phyloP scores from a whole-genome alignment of 1,139 yeast genomes.

The Yamadazyma blattariae region DNA sequence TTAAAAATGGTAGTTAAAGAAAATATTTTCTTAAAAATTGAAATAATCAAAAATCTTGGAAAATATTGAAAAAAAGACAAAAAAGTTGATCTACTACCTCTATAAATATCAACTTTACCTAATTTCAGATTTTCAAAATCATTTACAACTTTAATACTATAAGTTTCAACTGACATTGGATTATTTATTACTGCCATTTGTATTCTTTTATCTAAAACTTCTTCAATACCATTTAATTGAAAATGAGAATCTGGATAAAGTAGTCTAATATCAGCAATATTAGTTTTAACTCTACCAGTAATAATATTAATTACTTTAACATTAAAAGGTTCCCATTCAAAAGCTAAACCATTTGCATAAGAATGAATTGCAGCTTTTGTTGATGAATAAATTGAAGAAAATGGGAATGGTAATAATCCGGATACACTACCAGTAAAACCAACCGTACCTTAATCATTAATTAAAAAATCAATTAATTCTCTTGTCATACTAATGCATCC shows the following conservation, averaged over 20 bases:
- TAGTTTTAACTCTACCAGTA: slow-evolving; percentile 63
- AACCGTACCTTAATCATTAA: slow-evolving; percentile 67
- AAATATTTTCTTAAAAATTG: slow-evolving; percentile 45
- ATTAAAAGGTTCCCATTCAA: slow-evolving; percentile 71
- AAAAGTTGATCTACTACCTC: slow-evolving; percentile 50
- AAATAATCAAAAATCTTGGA: slow-evolving; percentile 53
- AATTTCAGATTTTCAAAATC: slow-evolving; percentile 44
- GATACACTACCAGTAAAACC: slow-evolving; percentile 76
- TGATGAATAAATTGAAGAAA: slow-evolving; percentile 65
- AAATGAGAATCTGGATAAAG: slow-evolving; percentile 57
- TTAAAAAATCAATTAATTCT: slow-evolving; percentile 55
- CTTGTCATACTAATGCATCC: slow-evolving; percentile 66
- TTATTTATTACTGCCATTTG: slow-evolving; percentile 57
- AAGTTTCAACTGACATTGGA: slow-evolving; percentile 58
- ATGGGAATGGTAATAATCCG: slow-evolving; percentile 69
- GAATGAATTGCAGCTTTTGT: slow-evolving; percentile 77
- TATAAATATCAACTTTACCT: slow-evolving; percentile 44
- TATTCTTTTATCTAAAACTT: slow-evolving; percentile 51
- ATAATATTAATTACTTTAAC: slow-evolving; percentile 56
- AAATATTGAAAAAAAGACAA: slow-evolving; percentile 32
- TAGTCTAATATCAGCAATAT: slow-evolving; percentile 49
- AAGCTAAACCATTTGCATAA: slow-evolving; percentile 58
- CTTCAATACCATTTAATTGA: slow-evolving; percentile 46
- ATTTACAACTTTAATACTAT: slow-evolving; percentile 52
- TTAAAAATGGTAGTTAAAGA: slow-evolving; percentile 29